A percentile compares a stretch with the other conserved stretches of the same genome.
phyloP scores from a whole-genome alignment of 2,329 filamentous ascomycete genomes.

The Penicillium sp. region DNA sequence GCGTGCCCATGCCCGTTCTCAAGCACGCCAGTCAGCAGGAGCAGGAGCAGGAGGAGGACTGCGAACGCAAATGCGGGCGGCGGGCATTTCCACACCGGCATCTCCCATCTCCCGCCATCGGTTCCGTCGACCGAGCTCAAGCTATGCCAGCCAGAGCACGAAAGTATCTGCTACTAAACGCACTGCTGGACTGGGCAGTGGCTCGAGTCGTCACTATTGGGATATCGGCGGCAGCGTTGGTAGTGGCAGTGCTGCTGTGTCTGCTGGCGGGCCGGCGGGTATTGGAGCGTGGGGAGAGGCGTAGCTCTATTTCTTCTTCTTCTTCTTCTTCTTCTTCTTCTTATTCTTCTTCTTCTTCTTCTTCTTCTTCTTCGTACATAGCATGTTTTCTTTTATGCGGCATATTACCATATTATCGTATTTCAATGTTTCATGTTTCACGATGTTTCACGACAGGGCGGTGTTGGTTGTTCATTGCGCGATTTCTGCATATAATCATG shows the following conservation, averaged over 20 bases:
- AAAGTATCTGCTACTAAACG: conserved; percentile 65
- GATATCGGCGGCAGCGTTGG: conserved; percentile 79
- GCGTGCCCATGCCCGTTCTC: conserved; percentile 42
- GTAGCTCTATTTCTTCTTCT: background rate
- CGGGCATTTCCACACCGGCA: conserved; percentile 17
- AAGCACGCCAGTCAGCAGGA: conserved; percentile 48
- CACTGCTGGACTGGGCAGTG: conserved; percentile 44
- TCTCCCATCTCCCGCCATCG: conserved; percentile 40
- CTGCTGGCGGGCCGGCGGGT: conserved; percentile 59
- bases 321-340: too few species aligned
- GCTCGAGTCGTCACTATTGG: conserved; percentile 84
- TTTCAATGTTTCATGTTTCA: background rate
- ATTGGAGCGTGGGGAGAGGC: conserved; percentile 79
- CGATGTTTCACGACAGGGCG: background rate
- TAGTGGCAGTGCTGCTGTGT: conserved; percentile 68
- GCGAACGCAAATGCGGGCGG: conserved; percentile 15
- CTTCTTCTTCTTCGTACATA: background rate
- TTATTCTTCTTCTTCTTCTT: too few species aligned
- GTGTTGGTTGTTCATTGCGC: background rate
- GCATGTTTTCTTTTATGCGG: background rate
- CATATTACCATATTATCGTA: too few species aligned
- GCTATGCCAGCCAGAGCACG: conserved; percentile 84
- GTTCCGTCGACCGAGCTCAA: conserved; percentile 53
- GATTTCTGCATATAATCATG: background rate
- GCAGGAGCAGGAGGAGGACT: conserved; percentile 29